Base-by-base conservation (phyloP, 2,329 filamentous ascomycete genomes). In the Colletotrichum lentis region DNA sequence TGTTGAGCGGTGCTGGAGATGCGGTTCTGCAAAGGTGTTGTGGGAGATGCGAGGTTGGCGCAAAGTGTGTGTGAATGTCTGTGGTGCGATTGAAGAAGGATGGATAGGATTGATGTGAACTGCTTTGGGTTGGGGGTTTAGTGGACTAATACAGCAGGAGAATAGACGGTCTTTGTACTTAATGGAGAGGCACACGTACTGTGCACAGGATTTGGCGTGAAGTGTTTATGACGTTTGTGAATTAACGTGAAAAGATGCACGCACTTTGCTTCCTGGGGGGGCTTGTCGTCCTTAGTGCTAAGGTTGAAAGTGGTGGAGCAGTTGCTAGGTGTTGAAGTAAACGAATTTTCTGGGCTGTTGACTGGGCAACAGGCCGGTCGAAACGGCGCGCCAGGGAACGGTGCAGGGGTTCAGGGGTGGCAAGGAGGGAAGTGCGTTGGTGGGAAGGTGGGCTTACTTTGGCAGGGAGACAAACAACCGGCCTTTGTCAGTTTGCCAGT, bases 181-280 rank as follows among this genome's bases (percentile, higher is more conserved):
- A 52, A 68, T 35, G 31, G 56, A 50, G 24, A 43, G 14, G 27
- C 31, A 44, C 18, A n/a, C 46, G 24, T 20, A 18, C 27, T 37
- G 41, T 44, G 68, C 58, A 63, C 69, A 59, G 46, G 37, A 47
- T 37, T 65, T 62, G 16, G 35, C 27, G 66, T 60, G 43, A 44
- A 65, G 62, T 68, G 66, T 66, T 68, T 68, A 68, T 68, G 66
- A 68, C 64, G 62, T 67, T 64, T 27, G 68, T 68, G 69, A 70
- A 62, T 66, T 39, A 37, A 16, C 37, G 69, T 70, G 66, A 69
- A 69, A 69, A 67, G 62, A 56, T 67, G 59, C 59, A 69, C 64
- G 24, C 59, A 18, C 52, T 35, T 55, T 31, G 24, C 49, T 55
- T 27, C 39, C 18, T 46, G 35, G 31, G 46, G 46, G 46, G 18